Percentiles rank a stretch among this genome's conserved stretches.
These are phyloP conservation scores for Samsoniella hepiali DNA, from an alignment of 2,329 filamentous ascomycete genomes.

Conservation along the genomic window DNA sequence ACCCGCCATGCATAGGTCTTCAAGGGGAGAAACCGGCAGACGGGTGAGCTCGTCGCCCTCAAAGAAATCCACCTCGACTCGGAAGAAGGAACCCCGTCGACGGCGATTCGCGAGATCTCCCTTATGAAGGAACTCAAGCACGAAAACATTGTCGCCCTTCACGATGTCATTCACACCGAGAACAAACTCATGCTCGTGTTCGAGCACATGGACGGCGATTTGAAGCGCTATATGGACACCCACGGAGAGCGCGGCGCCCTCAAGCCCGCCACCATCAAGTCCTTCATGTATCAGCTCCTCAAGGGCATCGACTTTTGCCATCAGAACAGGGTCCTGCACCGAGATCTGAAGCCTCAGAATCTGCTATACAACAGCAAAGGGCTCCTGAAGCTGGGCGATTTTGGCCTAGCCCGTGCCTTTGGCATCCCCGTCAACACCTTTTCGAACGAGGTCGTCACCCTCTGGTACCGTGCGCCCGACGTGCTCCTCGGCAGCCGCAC, in stretches of 20 bases:
- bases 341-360: slow-evolving; percentile 95
- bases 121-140: slow-evolving; percentile 99
- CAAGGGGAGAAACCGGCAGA: slow-evolving; percentile 96
- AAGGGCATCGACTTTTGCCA: slow-evolving; percentile 97
- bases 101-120: slow-evolving; percentile 96
- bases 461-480: slow-evolving; percentile 97
- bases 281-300: slow-evolving; percentile 97
- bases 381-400: slow-evolving; percentile 88
- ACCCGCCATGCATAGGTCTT: slow-evolving; percentile 65
- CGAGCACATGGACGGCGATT: slow-evolving; percentile 96
- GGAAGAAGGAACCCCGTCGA: slow-evolving; percentile 95
- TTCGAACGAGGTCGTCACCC: slow-evolving; percentile 93
- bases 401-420: slow-evolving; percentile 89
- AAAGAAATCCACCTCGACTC: slow-evolving; percentile 99
- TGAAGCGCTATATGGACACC: slow-evolving; percentile 98
- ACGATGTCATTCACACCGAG: slow-evolving; percentile 99
- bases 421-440: slow-evolving; percentile 98
- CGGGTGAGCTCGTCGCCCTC: slow-evolving; percentile 90
- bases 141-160: slow-evolving; percentile 93
- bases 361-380: slow-evolving; percentile 91
- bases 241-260: slow-evolving; percentile 85
- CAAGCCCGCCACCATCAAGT: slow-evolving; percentile 89
- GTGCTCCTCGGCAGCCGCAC: slow-evolving; percentile 90
- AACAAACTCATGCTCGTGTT: slow-evolving; percentile 99
- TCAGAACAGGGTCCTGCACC: slow-evolving; percentile 92